Percentiles rank a stretch among this genome's conserved stretches.
Conservation (phyloP, 371 early-diverging fungal species). For the Mucor piriformis region DNA sequence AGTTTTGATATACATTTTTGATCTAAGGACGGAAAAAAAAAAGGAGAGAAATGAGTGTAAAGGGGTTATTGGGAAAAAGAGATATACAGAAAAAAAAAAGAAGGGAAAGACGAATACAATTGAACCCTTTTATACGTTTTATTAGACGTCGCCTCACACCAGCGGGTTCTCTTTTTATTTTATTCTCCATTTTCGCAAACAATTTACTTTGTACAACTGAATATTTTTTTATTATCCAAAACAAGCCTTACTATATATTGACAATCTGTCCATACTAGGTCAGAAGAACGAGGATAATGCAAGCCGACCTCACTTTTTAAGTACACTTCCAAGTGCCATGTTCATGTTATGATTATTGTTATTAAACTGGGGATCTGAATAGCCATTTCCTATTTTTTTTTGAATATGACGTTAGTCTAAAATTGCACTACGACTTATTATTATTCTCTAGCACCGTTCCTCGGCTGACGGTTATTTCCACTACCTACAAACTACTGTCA, state of each 20-base stretch:
- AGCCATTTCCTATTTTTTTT: too few species aligned
- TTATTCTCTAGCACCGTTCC: too few species aligned
- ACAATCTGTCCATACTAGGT: constrained; percentile 24
- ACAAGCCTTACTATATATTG: constrained; percentile 18
- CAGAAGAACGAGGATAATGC: constrained; percentile 18
- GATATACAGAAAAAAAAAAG: not conserved
- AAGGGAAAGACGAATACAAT: not conserved
- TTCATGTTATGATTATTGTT: too few species aligned
- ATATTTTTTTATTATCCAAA: constrained; percentile 9
- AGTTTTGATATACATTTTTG: constrained; percentile 22
- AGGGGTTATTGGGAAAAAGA: not conserved
- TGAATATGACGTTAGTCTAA: too few species aligned
- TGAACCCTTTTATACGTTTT: constrained; percentile 1
- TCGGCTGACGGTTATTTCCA: too few species aligned
- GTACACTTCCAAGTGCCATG: too few species aligned
- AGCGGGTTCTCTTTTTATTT: constrained; percentile 15
- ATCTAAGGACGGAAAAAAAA: not conserved
- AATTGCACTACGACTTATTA: too few species aligned
- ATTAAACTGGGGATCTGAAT: too few species aligned
- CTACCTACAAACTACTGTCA: too few species aligned
- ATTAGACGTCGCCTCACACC: not conserved
- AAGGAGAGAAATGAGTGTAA: constrained; percentile 13
- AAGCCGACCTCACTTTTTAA: too few species aligned
- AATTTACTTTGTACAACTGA: constrained; percentile 25
- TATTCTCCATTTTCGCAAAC: constrained; percentile 10